Percentiles rank a stretch among this genome's conserved stretches.
These are phyloP conservation scores for Trapa incisa DNA, from an alignment of 345 rosid genomes.

Conservation along the genomic window DNA sequence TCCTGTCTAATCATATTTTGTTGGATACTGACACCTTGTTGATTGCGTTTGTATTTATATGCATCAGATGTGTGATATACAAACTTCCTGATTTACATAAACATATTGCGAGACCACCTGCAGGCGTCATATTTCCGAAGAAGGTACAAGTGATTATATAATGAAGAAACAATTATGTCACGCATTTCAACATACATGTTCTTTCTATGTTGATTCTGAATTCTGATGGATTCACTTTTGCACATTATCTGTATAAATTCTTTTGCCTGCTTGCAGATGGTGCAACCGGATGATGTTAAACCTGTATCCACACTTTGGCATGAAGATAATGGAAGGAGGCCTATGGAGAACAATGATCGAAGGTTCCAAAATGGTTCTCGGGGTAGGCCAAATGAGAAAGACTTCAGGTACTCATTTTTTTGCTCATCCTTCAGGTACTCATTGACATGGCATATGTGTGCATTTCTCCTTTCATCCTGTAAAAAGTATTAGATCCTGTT, in stretches of 20 bases:
- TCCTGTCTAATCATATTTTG: neutral
- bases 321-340: slow-evolving; percentile 49
- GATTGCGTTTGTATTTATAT: slow-evolving; percentile 1
- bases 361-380: slow-evolving; percentile 14
- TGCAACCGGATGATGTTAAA: slow-evolving; percentile 46
- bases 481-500: no score
- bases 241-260: neutral
- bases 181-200: neutral
- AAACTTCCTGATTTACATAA: slow-evolving; percentile 64
- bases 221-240: neutral
- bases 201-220: neutral
- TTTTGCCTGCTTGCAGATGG: slow-evolving; percentile 29
- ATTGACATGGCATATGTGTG: neutral
- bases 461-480: no score
- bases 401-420: neutral
- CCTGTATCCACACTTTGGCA: slow-evolving; percentile 66
- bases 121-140: slow-evolving; percentile 54
- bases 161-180: neutral
- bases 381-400: neutral
- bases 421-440: neutral
- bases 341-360: slow-evolving; percentile 23
- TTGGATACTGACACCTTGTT: neutral
- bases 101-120: slow-evolving; percentile 46
- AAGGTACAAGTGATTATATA: slow-evolving; percentile 34
- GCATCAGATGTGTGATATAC: slow-evolving; percentile 68